Base-by-base conservation (phyloP, 371 early-diverging fungal genomes). In the Syncephalastrum sp. region DNA sequence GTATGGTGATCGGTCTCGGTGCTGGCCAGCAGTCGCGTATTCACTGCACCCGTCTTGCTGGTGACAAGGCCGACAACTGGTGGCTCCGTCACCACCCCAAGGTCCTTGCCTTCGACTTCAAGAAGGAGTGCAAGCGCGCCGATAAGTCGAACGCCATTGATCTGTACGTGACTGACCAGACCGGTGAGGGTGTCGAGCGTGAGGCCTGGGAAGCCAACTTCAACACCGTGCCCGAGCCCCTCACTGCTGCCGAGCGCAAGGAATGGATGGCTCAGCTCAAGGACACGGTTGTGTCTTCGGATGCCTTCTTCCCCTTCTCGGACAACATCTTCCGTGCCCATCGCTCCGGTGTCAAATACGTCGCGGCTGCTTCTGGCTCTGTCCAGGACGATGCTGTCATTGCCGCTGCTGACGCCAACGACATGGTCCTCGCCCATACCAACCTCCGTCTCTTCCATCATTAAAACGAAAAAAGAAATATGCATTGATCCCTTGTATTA, bases 261-360 rank as follows among this genome's bases (percentile, higher is more conserved):
- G 90, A 77, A 57, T 93, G 93, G 81, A 84, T 90, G 80, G 71
- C 69, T 53, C 56, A 82, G 63, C 75, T 92, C 51, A 70, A 57
- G 24, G 92, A 84, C 50, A 91, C 96, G 29, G 90, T 90, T 12
- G 79, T 96, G 7, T 86, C 93, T 3, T 94, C 94, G 23, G 98
- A 98, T 72, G 97, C 97, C 43, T 98, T 98, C 88, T 98, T 98
- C 93, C 98, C 98, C 67, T 98, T 98, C 87, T 80, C 90, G 10
- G 98, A 98, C 77, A 97, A 96, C 65, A 79, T 98, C 56, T 90
- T 92, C 69, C 85, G 98, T 50, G 97, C 89, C 43, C 74, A 80
- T 27, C 82, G 86, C 69, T 88, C 90, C 23, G 98, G 98, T 63
- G 98, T 92, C 59, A 75, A 80, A 57, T 92, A 84, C 69, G 81